Evolutionary conservation across 2,329 filamentous ascomycete genomes (phyloP), one percentile per base, ranked within the genome.

Genomic region (Leptographium radiaticola): DNA sequence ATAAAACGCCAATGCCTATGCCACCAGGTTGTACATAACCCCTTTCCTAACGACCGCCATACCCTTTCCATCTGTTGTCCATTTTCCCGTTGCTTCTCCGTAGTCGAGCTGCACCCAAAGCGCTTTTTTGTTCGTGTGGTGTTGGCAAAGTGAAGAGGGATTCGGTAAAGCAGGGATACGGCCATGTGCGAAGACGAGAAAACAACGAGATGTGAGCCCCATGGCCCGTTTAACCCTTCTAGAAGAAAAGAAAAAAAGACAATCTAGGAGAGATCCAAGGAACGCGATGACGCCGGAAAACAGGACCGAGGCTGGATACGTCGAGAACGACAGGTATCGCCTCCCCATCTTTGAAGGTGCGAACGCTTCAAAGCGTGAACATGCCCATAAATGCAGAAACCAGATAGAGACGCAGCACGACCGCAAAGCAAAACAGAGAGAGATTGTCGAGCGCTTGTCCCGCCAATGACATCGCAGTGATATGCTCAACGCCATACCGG

Each of bases 401-500:
- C 13, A 52, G 38, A 36, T 8, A 38, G n/a, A 36, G 30, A 46
- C n/a, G 44, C 44, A 49, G 47, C 6, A 49, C 13, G n/a, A 39
- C 34, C n/a, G 11, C 34, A 49, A 25, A 36, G 18, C 15, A 13
- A 39, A 49, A 25, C 47, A 25, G 11, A 34, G 34, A 31, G 8
- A 34, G 16, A 1, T 18, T 25, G 34, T n/a, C 31, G 42, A 47
- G 44, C 33, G 44, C 47, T 50, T n/a, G 40, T 31, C 49, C 43
- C 38, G 49, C 40, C 49, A 25, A 39, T 6, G 40, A 52, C 46
- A 52, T 45, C 45, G n/a, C 25, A 46, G 44, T 6, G 44, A 34
- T 15, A 52, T 55, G 53, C 44, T 50, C 49, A 49, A 55, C 53
- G 53, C 53, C 53, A n/a, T 34, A 45, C 49, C 40, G 50, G 53